Percentiles rank a stretch among this genome's conserved stretches.
Evolutionary conservation across 2,329 filamentous ascomycete genomes (phyloP).

Genomic region (Aspergillus transmontanensis): DNA sequence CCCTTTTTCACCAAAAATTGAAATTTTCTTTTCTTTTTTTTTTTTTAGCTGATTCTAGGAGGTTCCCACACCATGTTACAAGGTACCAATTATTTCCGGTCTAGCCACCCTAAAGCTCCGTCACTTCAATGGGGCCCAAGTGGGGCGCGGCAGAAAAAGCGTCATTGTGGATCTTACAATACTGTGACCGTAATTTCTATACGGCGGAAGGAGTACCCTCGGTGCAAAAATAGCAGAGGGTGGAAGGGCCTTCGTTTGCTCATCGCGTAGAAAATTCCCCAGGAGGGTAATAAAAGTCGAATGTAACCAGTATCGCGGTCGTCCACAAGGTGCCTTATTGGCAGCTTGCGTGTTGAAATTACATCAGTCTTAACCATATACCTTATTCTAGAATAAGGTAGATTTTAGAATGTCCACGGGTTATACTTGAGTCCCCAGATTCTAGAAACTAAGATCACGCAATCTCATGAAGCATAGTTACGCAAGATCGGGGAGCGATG

Average conservation of each 20-base stretch:
- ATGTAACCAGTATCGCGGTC: neutral
- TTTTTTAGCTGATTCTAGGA: slow-evolving; percentile 25
- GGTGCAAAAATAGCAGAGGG: slow-evolving; percentile 5
- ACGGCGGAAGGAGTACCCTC: slow-evolving; percentile 1
- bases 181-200: slow-evolving; percentile 20
- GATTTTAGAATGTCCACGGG: neutral
- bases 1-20: slow-evolving; percentile 16
- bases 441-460: slow-evolving; percentile 7
- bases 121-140: slow-evolving; percentile 18
- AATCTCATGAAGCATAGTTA: slow-evolving; percentile 2
- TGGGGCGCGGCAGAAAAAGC: slow-evolving; percentile 21
- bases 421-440: neutral
- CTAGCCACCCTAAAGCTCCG: slow-evolving; percentile 26
- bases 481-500: neutral
- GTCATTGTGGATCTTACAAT: slow-evolving; percentile 32
- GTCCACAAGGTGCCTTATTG: neutral
- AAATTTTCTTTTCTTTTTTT: slow-evolving; percentile 17
- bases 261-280: neutral
- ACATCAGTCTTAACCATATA: neutral
- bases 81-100: slow-evolving; percentile 24
- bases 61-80: slow-evolving; percentile 30
- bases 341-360: neutral
- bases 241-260: neutral
- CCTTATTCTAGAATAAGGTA: neutral
- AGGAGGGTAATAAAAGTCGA: neutral